phyloP scores from a whole-genome alignment of 2,329 filamentous ascomycete genomes.

The Colletotrichum tabaci region DNA sequence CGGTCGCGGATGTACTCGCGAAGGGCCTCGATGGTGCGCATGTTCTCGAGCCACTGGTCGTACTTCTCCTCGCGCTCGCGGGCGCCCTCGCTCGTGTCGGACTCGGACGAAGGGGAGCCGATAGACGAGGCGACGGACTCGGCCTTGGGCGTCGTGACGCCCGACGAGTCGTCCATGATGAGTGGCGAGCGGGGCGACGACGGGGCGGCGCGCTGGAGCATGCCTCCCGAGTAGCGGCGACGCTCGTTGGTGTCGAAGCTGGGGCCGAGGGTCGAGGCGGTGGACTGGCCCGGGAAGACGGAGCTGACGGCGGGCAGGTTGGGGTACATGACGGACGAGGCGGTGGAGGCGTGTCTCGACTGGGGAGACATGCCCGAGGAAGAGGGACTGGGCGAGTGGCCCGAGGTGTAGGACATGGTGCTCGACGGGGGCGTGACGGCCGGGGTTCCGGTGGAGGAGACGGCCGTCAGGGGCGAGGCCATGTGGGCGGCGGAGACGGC shows the following conservation, averaged over 20 bases:
- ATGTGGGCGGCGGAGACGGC: slow-evolving; percentile 68
- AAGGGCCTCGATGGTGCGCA: slow-evolving; percentile 75
- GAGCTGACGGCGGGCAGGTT: slow-evolving; percentile 79
- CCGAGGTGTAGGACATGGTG: slow-evolving; percentile 82
- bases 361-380: slow-evolving; percentile 78
- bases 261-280: slow-evolving; percentile 79
- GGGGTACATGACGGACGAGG: slow-evolving; percentile 79
- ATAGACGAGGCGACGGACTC: slow-evolving; percentile 61
- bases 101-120: slow-evolving; percentile 70
- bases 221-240: slow-evolving; percentile 76
- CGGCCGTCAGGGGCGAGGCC: slow-evolving; percentile 72
- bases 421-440: slow-evolving; percentile 84
- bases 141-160: slow-evolving; percentile 60
- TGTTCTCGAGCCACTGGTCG: slow-evolving; percentile 76
- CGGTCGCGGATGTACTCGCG: slow-evolving; percentile 71
- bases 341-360: slow-evolving; percentile 72
- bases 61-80: slow-evolving; percentile 74
- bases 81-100: slow-evolving; percentile 65
- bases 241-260: slow-evolving; percentile 75
- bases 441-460: slow-evolving; percentile 78
- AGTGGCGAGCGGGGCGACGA: slow-evolving; percentile 56
- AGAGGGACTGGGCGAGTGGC: slow-evolving; percentile 82
- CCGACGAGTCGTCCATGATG: slow-evolving; percentile 55
- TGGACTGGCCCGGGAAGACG: slow-evolving; percentile 77
- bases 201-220: slow-evolving; percentile 73